These are phyloP conservation scores for Cicer chorassanicum DNA, from an alignment of 306 rosid genomes.

Conservation along the genomic window DNA sequence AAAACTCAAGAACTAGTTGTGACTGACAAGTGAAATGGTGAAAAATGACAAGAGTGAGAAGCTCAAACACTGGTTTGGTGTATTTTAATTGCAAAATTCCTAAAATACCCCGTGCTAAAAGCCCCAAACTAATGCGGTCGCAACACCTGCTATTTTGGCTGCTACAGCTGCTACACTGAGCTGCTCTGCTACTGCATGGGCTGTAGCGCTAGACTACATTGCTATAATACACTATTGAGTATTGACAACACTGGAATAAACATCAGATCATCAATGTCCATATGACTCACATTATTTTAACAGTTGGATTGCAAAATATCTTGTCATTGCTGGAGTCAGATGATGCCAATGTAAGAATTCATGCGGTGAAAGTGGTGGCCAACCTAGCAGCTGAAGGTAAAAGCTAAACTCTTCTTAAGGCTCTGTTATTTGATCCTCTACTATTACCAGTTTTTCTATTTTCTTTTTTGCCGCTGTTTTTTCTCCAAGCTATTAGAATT, in stretches of 20 bases:
- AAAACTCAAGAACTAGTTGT: neutral
- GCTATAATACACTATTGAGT: neutral
- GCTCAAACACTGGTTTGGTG: constrained; percentile 1
- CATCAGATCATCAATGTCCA: constrained; percentile 32
- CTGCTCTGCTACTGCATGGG: neutral
- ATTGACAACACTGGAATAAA: neutral
- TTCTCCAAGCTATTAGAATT: constrained; percentile 10
- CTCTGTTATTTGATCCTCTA: constrained; percentile 29
- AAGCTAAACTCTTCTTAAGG: constrained; percentile 37
- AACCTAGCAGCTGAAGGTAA: constrained; percentile 98
- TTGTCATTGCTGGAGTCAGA: constrained; percentile 93
- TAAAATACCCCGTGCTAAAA: neutral
- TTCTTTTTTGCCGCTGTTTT: neutral
- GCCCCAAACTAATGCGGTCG: too few relatives aligned
- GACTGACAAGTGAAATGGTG: neutral
- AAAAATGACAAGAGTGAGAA: neutral
- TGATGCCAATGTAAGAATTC: constrained; percentile 87
- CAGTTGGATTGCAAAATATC: constrained; percentile 94
- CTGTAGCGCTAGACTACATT: neutral
- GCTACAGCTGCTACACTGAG: neutral
- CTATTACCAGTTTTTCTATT: constrained; percentile 16
- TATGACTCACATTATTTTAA: constrained; percentile 45
- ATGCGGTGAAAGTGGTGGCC: constrained; percentile 99
- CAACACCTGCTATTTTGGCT: neutral
- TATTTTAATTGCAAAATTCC: neutral